A percentile compares a stretch with the other conserved stretches of the same genome.
Conservation (phyloP, 148 eudicot species). For the Rhododendron simsii region DNA sequence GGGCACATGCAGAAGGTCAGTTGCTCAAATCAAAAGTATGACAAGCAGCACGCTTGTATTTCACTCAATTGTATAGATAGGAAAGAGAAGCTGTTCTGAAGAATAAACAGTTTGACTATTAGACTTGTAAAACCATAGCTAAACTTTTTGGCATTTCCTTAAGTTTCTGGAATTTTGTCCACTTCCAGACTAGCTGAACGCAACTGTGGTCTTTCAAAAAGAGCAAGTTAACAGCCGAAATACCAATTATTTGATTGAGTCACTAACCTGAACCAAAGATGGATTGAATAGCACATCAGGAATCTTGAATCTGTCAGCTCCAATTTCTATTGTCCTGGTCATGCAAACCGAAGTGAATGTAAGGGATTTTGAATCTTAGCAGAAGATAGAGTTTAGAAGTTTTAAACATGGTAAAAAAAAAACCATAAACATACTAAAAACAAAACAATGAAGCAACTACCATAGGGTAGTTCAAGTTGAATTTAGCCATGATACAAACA, state of each 20-base stretch:
- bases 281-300: conserved; percentile 98
- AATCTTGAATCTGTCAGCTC: conserved; percentile 94
- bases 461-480: not conserved
- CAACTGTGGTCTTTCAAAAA: not conserved
- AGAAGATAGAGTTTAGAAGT: not conserved
- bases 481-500: conserved; percentile 1
- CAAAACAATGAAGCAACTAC: not conserved
- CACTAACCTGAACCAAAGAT: conserved; percentile 70
- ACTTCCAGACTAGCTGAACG: not conserved
- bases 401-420: not conserved
- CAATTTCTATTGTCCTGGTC: conserved; percentile 92
- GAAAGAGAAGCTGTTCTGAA: not conserved
- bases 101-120: not conserved
- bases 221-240: not conserved
- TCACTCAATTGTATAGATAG: not conserved
- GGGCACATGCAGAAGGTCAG: not conserved
- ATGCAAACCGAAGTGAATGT: conserved; percentile 8
- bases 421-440: not conserved
- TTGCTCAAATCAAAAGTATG: not conserved
- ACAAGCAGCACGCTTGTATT: not conserved
- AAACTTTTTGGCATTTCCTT: not conserved
- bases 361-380: not conserved
- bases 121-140: not conserved
- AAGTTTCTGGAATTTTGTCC: not conserved
- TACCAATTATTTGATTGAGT: not conserved